phyloP scores from a whole-genome alignment of 805 yeast species.

The Cyberlindnera amylophila region DNA sequence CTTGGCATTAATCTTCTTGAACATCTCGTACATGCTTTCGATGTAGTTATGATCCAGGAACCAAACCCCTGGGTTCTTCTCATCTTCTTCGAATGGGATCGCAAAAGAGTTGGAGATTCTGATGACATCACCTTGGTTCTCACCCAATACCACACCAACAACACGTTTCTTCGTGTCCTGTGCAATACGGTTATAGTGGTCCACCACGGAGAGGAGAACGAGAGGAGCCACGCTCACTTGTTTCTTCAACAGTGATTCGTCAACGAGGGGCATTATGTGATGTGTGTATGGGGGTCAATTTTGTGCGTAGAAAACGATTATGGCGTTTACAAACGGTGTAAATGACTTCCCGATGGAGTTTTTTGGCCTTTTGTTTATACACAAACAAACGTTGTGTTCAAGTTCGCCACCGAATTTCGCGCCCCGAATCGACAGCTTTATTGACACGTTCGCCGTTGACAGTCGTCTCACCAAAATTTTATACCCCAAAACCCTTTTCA shows the following conservation, averaged over 20 bases:
- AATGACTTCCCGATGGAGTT: no score
- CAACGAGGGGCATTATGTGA: conserved; percentile 18
- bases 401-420: conserved; percentile 1
- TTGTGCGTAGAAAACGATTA: no score
- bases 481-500: no score
- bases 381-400: no score
- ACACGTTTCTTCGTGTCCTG: conserved; percentile 75
- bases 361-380: no score
- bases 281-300: not conserved
- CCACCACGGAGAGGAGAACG: conserved; percentile 90
- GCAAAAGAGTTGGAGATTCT: conserved; percentile 92
- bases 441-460: not conserved
- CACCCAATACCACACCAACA: conserved; percentile 92
- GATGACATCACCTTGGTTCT: conserved; percentile 46
- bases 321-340: no score
- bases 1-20: conserved; percentile 94
- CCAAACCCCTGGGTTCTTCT: conserved; percentile 88
- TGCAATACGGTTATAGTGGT: conserved; percentile 88
- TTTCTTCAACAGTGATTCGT: conserved; percentile 32
- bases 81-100: conserved; percentile 97
- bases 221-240: conserved; percentile 92
- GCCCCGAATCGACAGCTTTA: not conserved
- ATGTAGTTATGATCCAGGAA: conserved; percentile 94
- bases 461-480: not conserved
- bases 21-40: conserved; percentile 97